These are phyloP conservation scores for Phytophthora sojae DNA, from an alignment of 352 stramenopile genomes.

Conservation along the genomic window DNA sequence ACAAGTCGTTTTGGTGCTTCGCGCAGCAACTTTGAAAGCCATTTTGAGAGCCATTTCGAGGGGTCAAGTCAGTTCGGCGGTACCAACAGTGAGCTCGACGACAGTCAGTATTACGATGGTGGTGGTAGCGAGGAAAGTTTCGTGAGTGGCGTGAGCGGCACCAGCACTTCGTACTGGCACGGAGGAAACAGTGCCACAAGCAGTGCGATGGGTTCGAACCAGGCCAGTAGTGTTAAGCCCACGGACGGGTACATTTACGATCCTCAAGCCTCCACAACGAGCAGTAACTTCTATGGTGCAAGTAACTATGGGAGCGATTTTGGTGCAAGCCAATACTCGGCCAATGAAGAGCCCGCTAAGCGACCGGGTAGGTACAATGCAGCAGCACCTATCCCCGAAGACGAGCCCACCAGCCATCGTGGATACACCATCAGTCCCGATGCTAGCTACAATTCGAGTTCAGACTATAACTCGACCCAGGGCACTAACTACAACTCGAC, in stretches of 20 bases:
- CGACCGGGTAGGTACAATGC: slow-evolving; percentile 48
- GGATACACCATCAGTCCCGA: slow-evolving; percentile 21
- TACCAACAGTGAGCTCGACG: slow-evolving; percentile 35
- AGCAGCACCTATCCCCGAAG: slow-evolving; percentile 40
- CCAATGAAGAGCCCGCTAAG: slow-evolving; percentile 50
- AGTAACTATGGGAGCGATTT: slow-evolving; percentile 36
- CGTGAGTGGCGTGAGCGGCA: slow-evolving; percentile 39
- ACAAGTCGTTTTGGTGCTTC: slow-evolving; percentile 34
- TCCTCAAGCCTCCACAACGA: slow-evolving; percentile 28
- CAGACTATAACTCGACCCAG: slow-evolving; percentile 15
- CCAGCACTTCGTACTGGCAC: slow-evolving; percentile 44
- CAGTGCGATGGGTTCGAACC: slow-evolving; percentile 33
- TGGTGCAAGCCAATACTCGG: slow-evolving; percentile 35
- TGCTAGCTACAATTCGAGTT: slow-evolving; percentile 20
- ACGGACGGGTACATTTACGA: slow-evolving; percentile 39
- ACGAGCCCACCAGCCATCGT: slow-evolving; percentile 29
- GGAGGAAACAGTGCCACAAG: slow-evolving; percentile 36
- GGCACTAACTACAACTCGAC: slow-evolving; percentile 6
- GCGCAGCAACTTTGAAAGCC: slow-evolving; percentile 30
- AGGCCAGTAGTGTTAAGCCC: slow-evolving; percentile 31
- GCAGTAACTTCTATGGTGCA: slow-evolving; percentile 46
- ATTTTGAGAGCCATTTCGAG: slow-evolving; percentile 38
- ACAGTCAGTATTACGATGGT: slow-evolving; percentile 45
- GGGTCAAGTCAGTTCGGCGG: slow-evolving; percentile 31
- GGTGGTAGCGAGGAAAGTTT: slow-evolving; percentile 34